Conservation (phyloP, 1,284 basidiomycete genomes). For the Rhodofomes roseus region DNA sequence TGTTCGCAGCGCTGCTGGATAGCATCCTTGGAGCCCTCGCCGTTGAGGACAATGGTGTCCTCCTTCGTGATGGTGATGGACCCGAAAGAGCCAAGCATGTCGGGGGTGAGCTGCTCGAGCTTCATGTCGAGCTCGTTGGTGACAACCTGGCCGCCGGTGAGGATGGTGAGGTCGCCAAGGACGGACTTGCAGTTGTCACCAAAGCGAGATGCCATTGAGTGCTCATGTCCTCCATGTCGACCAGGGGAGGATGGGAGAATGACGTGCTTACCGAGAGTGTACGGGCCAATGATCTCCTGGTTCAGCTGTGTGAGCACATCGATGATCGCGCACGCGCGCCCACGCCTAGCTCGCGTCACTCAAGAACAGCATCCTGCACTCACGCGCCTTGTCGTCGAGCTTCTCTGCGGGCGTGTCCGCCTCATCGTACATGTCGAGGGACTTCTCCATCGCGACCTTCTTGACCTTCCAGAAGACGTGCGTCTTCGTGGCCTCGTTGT, state of each 20-base stretch:
- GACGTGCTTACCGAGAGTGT: constrained; percentile 67
- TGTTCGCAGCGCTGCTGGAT: constrained; percentile 94
- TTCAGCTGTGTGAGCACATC: constrained; percentile 45
- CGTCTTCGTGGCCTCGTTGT: constrained; percentile 52
- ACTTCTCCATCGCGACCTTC: constrained; percentile 40
- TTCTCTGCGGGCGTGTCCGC: constrained; percentile 40
- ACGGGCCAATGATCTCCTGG: constrained; percentile 68
- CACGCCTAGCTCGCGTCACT: constrained; percentile 35
- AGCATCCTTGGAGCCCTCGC: constrained; percentile 82
- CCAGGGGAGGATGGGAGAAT: too few species aligned
- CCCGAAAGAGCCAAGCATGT: constrained; percentile 91
- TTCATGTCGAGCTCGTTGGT: constrained; percentile 98
- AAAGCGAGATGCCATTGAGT: constrained; percentile 95
- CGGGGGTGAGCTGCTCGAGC: constrained; percentile 87
- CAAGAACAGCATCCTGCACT: constrained; percentile 33
- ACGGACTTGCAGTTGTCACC: constrained; percentile 99
- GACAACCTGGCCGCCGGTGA: constrained; percentile 97
- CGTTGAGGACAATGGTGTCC: constrained; percentile 96
- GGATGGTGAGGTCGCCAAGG: constrained; percentile 94
- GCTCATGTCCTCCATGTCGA: too few species aligned
- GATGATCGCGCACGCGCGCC: constrained; percentile 43
- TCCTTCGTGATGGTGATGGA: constrained; percentile 97
- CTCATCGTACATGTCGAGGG: constrained; percentile 42
- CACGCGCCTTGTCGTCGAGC: too few species aligned
- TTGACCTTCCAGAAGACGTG: constrained; percentile 54